Percentiles rank a stretch among this genome's conserved stretches.
Evolutionary conservation across 108 stramenopile species (phyloP).

Genomic region (Fistulifera solaris): DNA sequence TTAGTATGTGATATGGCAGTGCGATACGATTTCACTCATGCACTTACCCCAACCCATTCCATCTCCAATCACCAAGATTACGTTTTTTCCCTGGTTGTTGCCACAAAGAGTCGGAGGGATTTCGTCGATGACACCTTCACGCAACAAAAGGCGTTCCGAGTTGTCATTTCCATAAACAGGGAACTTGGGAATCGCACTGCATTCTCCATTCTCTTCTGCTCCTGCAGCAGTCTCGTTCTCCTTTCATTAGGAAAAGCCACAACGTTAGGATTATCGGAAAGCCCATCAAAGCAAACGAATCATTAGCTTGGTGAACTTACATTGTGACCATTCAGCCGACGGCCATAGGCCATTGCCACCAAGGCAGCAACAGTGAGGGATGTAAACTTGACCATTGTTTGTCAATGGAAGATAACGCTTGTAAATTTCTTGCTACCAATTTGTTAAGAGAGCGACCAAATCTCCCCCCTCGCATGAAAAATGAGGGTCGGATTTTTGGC

Average conservation of each 20-base stretch:
- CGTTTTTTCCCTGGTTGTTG: slow-evolving; percentile 29
- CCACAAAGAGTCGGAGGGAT: slow-evolving; percentile 24
- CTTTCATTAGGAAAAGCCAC: background rate
- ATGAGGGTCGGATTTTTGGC: background rate
- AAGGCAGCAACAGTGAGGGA: background rate
- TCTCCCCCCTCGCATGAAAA: background rate
- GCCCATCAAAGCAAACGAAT: background rate
- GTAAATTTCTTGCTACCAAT: background rate
- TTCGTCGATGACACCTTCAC: slow-evolving; percentile 33
- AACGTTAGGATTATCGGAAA: background rate
- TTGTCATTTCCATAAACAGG: slow-evolving; percentile 21
- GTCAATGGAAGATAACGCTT: background rate
- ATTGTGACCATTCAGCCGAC: background rate
- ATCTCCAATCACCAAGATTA: slow-evolving; percentile 50
- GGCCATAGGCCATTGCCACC: background rate
- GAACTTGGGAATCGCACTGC: slow-evolving; percentile 7
- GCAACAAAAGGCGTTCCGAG: slow-evolving; percentile 31
- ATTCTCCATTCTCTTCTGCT: background rate
- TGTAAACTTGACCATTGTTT: background rate
- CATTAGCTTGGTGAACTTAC: background rate
- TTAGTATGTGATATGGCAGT: too few relatives aligned
- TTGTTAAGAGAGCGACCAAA: background rate
- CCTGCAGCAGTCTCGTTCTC: background rate
- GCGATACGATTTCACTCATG: too few relatives aligned
- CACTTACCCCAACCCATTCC: slow-evolving; percentile 35